Base-by-base conservation (phyloP, 148 eudicot genomes). In the Camellia japonica region DNA sequence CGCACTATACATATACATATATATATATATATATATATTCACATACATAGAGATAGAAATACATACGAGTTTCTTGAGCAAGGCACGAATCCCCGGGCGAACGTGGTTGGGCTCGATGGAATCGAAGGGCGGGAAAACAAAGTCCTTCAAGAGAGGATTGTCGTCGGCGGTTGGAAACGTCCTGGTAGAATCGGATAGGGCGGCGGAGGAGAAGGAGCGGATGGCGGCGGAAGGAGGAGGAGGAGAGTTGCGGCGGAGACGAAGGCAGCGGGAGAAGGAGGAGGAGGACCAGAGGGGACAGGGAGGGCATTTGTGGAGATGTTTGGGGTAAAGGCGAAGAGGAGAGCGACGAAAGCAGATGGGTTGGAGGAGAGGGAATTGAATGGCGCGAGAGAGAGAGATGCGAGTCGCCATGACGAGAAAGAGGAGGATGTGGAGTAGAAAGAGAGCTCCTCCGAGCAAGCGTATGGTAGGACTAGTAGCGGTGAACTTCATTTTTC, bases 251-350 rank as follows among this genome's bases (percentile, higher is more conserved):
- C 46, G 78, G 54, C 72, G 71, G 61, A 71, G 65, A 12, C 80
- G 78, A 61, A 85, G 88, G 83, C 98, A 94, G 84, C 81, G 81
- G 23, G 92, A 80, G 91, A 91, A 91, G 78, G 94, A 89, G 38
- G 94, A 89, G 38, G 97, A 71, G 15, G 98, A 92, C 90, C 90
- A 94, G 85, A 94, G 93, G 61, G 98, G 98, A 68, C 97, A 94
- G 41, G 89, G 85, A 7, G 20, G 83, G 72, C 93, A 90, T 87
- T 89, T 87, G 5, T 0, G 85, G 15, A 73, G 61, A 73, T 19
- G 74, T 14, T 55, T 49, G 62, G 89, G 86, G 75, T 71, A 49
- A 73, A 41, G 5, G 19, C 42, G 72, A 60, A 54, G 66, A 46
- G 30, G 76, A 54, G 70, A 42, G 66, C 64, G 56, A 41, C 70